Evolutionary conservation across 768 basidiomycete species (phyloP), one percentile per base, ranked within the genome.

Genomic region (Mycena kentingensis): DNA sequence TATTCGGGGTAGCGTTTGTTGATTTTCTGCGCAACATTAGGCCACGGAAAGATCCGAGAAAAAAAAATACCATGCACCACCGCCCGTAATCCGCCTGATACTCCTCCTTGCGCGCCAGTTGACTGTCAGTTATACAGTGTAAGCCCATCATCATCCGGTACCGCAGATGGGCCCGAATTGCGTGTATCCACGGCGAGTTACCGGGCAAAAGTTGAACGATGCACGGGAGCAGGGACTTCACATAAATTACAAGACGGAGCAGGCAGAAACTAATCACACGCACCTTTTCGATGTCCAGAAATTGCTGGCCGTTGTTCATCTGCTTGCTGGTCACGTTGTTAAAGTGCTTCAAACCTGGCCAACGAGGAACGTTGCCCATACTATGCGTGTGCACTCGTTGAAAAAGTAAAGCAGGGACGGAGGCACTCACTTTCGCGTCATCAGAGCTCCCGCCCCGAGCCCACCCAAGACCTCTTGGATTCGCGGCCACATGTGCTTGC

Each of bases 201-300:
- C 28, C 31, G 11, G 38, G 55, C 12, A 57, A 34, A 3, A 52
- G 16, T 16, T 51, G 55, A 3, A 57, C 55, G 0, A 57, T 29
- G 26, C 51, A 57, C 21, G 51, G 55, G 13, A 57, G 32, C 27
- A 51, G 32, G 36, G 46, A 57, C 55, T 57, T 11, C 8, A 31
- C 16, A 29, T 21, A 42, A 15, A 13, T 24, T 18, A 24, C 27
- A n/a, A 24, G 43, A 18, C 13, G 13, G 16, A 22, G 27, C 43
- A n/a, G n/a, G n/a, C n/a, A n/a, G n/a, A n/a, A n/a, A n/a, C n/a
- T n/a, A n/a, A n/a, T n/a, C n/a, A n/a, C n/a, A n/a, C n/a, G 19
- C 10, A 58, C 57, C 39, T 58, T 58, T 35, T 54, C 52, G 16
- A 58, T 58, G 44, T 58, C 57, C 5, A 58, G 22, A 44, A 35